Conservation (phyloP, 176 grass and related monocot species). For the Typha latifolia region DNA sequence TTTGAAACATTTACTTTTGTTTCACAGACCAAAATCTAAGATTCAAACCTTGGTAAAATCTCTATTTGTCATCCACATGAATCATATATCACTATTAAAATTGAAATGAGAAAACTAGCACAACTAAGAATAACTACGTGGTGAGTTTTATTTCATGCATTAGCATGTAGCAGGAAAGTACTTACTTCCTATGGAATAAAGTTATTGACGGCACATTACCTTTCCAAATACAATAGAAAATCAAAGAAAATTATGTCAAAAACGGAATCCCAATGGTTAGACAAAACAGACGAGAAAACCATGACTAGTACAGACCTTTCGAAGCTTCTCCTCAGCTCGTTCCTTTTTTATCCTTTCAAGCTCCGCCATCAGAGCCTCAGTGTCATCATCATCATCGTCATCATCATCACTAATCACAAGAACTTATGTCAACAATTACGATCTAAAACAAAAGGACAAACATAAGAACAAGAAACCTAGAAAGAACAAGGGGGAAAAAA, state of each 20-base stretch:
- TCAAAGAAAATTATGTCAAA: conserved; percentile 4
- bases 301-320: conserved; percentile 38
- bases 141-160: background rate
- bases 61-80: no score
- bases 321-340: conserved; percentile 72
- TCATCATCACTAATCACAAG: conserved; percentile 46
- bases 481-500: background rate
- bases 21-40: no score
- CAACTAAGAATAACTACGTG: background rate
- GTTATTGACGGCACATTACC: background rate
- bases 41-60: no score
- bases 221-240: background rate
- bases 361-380: conserved; percentile 84
- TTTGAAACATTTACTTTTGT: no score
- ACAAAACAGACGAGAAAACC: background rate
- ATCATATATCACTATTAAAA: no score
- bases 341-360: conserved; percentile 96
- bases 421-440: background rate
- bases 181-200: background rate
- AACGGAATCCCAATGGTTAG: background rate
- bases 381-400: conserved; percentile 58
- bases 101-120: background rate
- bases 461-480: background rate
- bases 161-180: background rate
- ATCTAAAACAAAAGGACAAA: background rate